Evolutionary conservation across 2,329 filamentous ascomycete genomes (phyloP).

Genomic region (Lachnellula hyalina): DNA sequence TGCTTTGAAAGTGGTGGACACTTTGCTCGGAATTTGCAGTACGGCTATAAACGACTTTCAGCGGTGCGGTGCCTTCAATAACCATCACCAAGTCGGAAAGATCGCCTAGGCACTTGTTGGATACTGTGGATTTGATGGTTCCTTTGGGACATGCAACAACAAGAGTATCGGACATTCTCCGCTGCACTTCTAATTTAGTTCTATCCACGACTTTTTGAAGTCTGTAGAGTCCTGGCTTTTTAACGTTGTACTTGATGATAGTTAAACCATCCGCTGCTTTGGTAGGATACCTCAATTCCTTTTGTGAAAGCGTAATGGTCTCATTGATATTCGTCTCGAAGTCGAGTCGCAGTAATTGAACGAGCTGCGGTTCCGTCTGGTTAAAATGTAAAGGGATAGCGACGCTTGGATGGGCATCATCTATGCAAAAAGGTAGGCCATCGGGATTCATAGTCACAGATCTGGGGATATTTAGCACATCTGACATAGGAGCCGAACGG

Average conservation of each 20-base stretch:
- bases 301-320: slow-evolving; percentile 66
- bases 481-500: background rate
- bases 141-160: slow-evolving; percentile 84
- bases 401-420: slow-evolving; percentile 53
- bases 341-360: slow-evolving; percentile 85
- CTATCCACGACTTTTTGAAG: slow-evolving; percentile 83
- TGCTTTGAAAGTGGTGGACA: slow-evolving; percentile 85
- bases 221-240: slow-evolving; percentile 83
- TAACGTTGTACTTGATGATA: slow-evolving; percentile 65
- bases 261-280: slow-evolving; percentile 55
- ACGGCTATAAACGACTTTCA: slow-evolving; percentile 89
- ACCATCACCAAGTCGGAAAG: slow-evolving; percentile 79
- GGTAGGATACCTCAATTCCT: slow-evolving; percentile 64
- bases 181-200: slow-evolving; percentile 88
- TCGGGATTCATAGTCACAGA: slow-evolving; percentile 86
- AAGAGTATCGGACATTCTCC: slow-evolving; percentile 68
- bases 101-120: slow-evolving; percentile 76
- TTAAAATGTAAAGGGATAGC: slow-evolving; percentile 86
- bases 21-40: slow-evolving; percentile 78
- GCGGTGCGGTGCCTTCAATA: slow-evolving; percentile 80
- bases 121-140: slow-evolving; percentile 57
- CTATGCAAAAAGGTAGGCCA: slow-evolving; percentile 74
- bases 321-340: slow-evolving; percentile 76
- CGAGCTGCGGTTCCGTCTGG: slow-evolving; percentile 79
- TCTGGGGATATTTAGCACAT: slow-evolving; percentile 35